These are phyloP conservation scores for Diaporthe vexans DNA, from an alignment of 2,329 filamentous ascomycete genomes.

Conservation along the genomic window DNA sequence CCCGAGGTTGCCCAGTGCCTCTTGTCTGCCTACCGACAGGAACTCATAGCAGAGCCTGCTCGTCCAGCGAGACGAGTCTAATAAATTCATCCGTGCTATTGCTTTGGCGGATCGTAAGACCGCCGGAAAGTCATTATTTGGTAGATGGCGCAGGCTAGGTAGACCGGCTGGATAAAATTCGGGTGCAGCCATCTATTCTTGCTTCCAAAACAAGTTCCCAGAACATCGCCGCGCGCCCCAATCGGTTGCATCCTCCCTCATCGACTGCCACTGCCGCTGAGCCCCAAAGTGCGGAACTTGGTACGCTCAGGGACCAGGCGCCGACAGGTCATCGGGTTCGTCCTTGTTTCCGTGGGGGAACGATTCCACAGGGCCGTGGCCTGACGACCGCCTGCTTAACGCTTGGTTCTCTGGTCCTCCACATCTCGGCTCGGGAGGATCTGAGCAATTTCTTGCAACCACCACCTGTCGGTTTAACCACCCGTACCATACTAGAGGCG, in stretches of 20 bases:
- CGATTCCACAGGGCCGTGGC: slow-evolving; percentile 1
- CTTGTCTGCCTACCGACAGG: not conserved
- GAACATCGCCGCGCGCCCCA: not conserved
- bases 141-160: slow-evolving; percentile 26
- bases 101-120: slow-evolving; percentile 1
- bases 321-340: slow-evolving; percentile 13
- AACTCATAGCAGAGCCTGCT: not conserved
- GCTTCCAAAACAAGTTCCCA: not conserved
- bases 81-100: not conserved
- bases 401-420: slow-evolving; percentile 19
- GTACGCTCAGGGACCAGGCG: slow-evolving; percentile 14
- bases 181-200: slow-evolving; percentile 20
- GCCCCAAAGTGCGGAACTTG: slow-evolving; percentile 11
- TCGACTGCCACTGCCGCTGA: slow-evolving; percentile 7
- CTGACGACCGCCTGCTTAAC: not conserved
- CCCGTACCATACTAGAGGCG: slow-evolving; percentile 13
- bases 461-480: slow-evolving; percentile 19
- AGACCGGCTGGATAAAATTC: slow-evolving; percentile 29
- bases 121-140: slow-evolving; percentile 18
- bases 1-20: not conserved
- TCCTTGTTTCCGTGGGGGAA: not conserved
- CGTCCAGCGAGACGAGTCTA: not conserved
- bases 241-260: not conserved
- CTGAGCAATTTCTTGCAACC: slow-evolving; percentile 31
- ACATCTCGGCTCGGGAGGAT: slow-evolving; percentile 32